phyloP scores from a whole-genome alignment of 1,284 basidiomycete genomes.

The Apiotrichum siamense region DNA sequence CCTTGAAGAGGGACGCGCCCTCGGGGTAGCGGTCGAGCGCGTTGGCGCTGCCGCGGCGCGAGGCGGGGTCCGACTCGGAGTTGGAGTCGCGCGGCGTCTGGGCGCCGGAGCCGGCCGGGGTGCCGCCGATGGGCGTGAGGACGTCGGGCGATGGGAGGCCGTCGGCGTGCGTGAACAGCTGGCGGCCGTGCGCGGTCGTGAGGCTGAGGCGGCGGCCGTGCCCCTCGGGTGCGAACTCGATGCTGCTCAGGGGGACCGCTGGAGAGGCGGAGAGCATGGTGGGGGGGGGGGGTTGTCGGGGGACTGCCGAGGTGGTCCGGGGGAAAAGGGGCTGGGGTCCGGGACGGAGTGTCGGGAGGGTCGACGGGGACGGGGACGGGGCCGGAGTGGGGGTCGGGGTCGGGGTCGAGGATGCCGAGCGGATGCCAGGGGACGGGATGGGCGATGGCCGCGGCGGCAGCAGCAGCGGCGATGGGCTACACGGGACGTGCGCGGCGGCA shows the following conservation, averaged over 20 bases:
- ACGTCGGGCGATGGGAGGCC: constrained; percentile 42
- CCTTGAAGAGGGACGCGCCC: constrained; percentile 26
- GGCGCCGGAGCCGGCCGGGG: constrained; percentile 17
- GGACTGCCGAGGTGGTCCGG: too few species aligned
- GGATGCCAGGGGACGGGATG: too few species aligned
- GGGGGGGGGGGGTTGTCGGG: too few species aligned
- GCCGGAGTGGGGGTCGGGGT: too few species aligned
- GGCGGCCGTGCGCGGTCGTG: constrained; percentile 36
- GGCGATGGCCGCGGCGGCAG: too few species aligned
- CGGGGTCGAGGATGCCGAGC: too few species aligned
- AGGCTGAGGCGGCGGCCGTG: constrained; percentile 35
- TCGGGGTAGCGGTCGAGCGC: constrained; percentile 14
- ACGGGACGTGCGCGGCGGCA: too few species aligned
- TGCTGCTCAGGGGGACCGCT: constrained; percentile 40
- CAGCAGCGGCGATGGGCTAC: too few species aligned
- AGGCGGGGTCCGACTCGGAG: constrained; percentile 17
- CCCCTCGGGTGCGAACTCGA: constrained; percentile 28
- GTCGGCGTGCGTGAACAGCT: constrained; percentile 40
- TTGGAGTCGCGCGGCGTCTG: constrained; percentile 14
- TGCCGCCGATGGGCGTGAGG: constrained; percentile 40
- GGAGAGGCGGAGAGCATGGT: constrained; percentile 44
- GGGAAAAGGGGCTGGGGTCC: too few species aligned
- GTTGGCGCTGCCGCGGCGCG: constrained; percentile 19
- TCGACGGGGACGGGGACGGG: too few species aligned
- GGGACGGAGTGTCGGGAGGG: too few species aligned